These are phyloP conservation scores for Rhizophora mangle DNA, from an alignment of 345 rosid genomes.

Conservation along the genomic window DNA sequence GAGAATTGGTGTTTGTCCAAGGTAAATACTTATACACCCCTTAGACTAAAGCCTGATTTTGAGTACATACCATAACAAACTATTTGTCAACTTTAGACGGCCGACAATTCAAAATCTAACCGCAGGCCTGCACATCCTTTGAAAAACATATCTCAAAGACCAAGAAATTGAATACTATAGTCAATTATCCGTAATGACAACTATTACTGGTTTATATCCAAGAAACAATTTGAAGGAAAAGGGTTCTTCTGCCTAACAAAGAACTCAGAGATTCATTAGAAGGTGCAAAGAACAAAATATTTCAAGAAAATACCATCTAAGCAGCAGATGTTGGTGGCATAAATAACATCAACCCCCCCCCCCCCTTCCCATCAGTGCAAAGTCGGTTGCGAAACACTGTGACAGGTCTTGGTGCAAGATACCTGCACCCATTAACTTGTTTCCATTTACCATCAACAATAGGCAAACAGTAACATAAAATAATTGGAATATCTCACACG, in stretches of 20 bases:
- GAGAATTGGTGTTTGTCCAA: no score
- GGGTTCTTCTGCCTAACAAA: background rate
- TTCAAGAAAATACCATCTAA: slow-evolving; percentile 55
- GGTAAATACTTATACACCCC: no score
- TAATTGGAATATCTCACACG: background rate
- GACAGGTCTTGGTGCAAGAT: slow-evolving; percentile 64
- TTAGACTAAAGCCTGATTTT: no score
- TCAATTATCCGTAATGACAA: no score
- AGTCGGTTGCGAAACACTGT: slow-evolving; percentile 52
- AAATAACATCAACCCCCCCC: slow-evolving; percentile 82
- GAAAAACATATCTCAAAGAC: no score
- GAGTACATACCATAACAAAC: no score
- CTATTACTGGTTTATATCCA: background rate
- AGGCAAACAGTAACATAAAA: background rate
- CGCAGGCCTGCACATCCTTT: no score
- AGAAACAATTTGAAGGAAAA: background rate
- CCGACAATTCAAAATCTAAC: no score
- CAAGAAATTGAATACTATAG: no score
- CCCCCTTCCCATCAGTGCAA: slow-evolving; percentile 68
- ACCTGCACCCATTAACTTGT: slow-evolving; percentile 40
- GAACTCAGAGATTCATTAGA: background rate
- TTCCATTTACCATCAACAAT: slow-evolving; percentile 17
- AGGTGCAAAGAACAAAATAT: background rate
- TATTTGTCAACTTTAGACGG: no score
- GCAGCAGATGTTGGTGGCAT: slow-evolving; percentile 95